Base-by-base conservation (phyloP, 345 rosid species). In the Populus ilicifolia region DNA sequence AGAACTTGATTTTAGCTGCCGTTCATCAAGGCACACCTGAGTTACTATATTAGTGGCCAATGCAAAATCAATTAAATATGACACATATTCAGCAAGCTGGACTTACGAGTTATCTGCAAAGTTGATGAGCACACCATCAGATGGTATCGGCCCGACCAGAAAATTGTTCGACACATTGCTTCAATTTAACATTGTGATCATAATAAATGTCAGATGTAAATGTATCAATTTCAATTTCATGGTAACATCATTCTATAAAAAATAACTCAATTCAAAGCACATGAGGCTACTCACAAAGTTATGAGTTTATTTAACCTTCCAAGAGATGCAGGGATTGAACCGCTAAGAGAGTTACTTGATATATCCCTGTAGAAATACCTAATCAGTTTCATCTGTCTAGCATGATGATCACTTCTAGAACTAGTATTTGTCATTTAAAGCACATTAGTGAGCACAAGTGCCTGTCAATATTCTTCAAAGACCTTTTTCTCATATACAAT, bases 121-220 rank as follows among this genome's bases (percentile, higher is more conserved):
- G 74, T 74, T 89, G 85, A 70, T 54, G 62, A 96, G 88, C 75
- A 88, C 83, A 38, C 94, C 96, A 75, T 89, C 89, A 29, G 91
- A 86, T 78, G 99, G 99, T 84, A 96, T 91, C 72, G 87, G 79
- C 56, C 99, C 99, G 44, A 23, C 83, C 75, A 96, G 90, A 81
- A 96, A 93, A 86, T 96, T 96, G 85, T 92, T 88, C 18, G 99
- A 91, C 72, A 93, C 90, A 39, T 96, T 92, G 82, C 99, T 96
- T 88, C 81, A 84, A 75, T 75, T 79, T 70, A 85, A 76, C 29
- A 87, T 73, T 76, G 77, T 79, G 67, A 56, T 62, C 43, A 85
- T 65, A 76, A 33, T 39, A 38, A 70, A 27, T 61, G 72, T 74
- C 70, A 79, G 69, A 44, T 65, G 33, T 38, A 23, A 25, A 38